Percentiles rank a stretch among this genome's conserved stretches.
These are phyloP conservation scores for Glaciozyma martinii DNA, from an alignment of 768 basidiomycete species.

Conservation along the genomic window DNA sequence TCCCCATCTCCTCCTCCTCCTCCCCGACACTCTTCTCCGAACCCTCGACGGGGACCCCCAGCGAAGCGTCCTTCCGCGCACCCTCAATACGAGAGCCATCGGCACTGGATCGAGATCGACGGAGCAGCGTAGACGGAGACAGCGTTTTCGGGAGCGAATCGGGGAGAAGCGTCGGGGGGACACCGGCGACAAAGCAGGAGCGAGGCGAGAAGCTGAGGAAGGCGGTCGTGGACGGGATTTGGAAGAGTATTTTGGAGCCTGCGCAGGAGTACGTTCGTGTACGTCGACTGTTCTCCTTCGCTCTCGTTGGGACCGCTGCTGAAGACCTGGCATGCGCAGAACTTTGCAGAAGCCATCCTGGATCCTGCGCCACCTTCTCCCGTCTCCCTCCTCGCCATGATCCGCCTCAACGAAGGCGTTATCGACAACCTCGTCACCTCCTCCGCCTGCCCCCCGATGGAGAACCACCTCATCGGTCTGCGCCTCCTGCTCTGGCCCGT, in stretches of 20 bases:
- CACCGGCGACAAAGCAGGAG: slow-evolving; percentile 45
- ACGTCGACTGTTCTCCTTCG: not conserved
- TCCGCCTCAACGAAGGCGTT: slow-evolving; percentile 76
- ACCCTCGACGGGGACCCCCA: not conserved
- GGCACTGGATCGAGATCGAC: no score
- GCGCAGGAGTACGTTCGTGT: slow-evolving; percentile 65
- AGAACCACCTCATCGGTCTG: slow-evolving; percentile 68
- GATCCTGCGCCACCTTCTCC: slow-evolving; percentile 61
- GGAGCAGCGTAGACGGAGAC: not conserved
- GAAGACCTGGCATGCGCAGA: slow-evolving; percentile 42
- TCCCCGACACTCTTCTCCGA: not conserved
- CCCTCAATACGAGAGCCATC: no score
- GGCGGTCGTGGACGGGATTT: slow-evolving; percentile 51
- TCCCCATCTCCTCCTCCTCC: not conserved
- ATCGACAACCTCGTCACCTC: slow-evolving; percentile 54
- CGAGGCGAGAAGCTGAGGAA: slow-evolving; percentile 43
- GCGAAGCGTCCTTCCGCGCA: no score
- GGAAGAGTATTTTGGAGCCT: slow-evolving; percentile 91
- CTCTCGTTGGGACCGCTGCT: not conserved
- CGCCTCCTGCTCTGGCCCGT: slow-evolving; percentile 86
- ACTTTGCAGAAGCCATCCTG: slow-evolving; percentile 58
- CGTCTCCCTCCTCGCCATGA: slow-evolving; percentile 76
- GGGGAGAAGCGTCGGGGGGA: not conserved
- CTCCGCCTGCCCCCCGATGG: slow-evolving; percentile 68
- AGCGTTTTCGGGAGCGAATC: not conserved